These are phyloP conservation scores for Cytospora chrysosperma DNA, from an alignment of 2,329 filamentous ascomycete genomes.

Conservation along the genomic window DNA sequence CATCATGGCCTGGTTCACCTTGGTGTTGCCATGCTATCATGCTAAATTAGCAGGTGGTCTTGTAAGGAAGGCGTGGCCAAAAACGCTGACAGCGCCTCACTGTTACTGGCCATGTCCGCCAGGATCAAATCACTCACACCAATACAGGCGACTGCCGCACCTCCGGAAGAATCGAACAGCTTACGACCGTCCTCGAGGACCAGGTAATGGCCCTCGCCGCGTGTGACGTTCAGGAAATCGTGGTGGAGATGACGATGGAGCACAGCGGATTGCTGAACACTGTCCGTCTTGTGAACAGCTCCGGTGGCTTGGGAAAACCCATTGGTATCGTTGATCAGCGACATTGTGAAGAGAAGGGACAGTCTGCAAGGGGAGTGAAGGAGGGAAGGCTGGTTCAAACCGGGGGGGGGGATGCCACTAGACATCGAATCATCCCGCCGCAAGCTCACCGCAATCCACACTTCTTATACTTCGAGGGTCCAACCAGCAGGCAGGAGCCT, in stretches of 20 bases:
- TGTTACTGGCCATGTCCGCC: not conserved
- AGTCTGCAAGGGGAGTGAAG: not conserved
- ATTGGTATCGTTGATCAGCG: not conserved
- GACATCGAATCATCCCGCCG: not conserved
- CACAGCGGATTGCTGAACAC: slow-evolving; percentile 35
- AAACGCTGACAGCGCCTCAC: slow-evolving; percentile 34
- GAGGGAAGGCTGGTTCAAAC: not conserved
- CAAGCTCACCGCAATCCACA: not conserved
- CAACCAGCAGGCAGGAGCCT: not conserved
- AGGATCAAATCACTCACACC: slow-evolving; percentile 31
- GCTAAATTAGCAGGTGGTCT: not conserved
- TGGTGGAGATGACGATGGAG: slow-evolving; percentile 38
- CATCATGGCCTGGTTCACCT: slow-evolving; percentile 41
- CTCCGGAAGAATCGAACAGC: slow-evolving; percentile 46
- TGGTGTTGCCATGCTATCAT: slow-evolving; percentile 38
- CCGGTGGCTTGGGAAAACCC: not conserved
- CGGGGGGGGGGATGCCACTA: not conserved
- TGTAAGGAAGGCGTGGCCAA: not conserved
- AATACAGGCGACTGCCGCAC: slow-evolving; percentile 47
- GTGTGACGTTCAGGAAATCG: slow-evolving; percentile 35
- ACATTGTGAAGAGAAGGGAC: not conserved
- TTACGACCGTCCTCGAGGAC: slow-evolving; percentile 40
- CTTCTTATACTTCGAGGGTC: not conserved
- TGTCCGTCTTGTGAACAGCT: not conserved
- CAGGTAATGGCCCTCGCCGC: slow-evolving; percentile 40